Evolutionary conservation across 2,329 filamentous ascomycete genomes (phyloP), one percentile per base, ranked within the genome.

Genomic region (Calonectria multiphialidica): DNA sequence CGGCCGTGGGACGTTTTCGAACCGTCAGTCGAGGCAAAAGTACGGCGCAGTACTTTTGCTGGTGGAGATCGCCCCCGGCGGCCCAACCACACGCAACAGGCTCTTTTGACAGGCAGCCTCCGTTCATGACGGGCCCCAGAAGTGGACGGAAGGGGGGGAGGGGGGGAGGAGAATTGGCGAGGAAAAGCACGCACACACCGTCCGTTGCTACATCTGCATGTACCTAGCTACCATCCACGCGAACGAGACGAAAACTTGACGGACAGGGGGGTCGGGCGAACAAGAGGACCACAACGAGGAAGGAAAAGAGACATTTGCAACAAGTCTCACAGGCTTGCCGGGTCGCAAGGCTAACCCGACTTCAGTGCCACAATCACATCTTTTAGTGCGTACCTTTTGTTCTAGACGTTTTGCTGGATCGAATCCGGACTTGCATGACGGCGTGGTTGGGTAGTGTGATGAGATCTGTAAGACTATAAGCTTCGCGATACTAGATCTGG

Each of bases 41-140:
- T 23, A 50, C 45, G 42, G n/a, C 53, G 40, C n/a, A 42, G 64
- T 42, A 25, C 44, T 47, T 47, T 23, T 59, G 21, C 16, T 18
- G 30, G 65, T 67, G 65, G 65, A 47, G 23, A 50, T 44, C 16
- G 8, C 37, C 12, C 8, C 12, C 8, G 28, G 28, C 33, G 21
- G 9, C 35, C 63, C 63, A 66, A 35, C 33, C 49, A 23, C 37
- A 37, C n/a, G n/a, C n/a, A n/a, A n/a, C 49, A 18, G 66, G 44
- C 13, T 8, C n/a, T 37, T 37, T 35, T 59, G 47, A 57, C 55
- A 63, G 44, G 49, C 21, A 28, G 23, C 59, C 63, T 70, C 63
- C 64, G 55, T 77, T 70, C 65, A 59, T 71, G 71, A 77, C 61
- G 73, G 67, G 64, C 23, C 57, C 16, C 57, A 13, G 35, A 55